These are phyloP conservation scores for Ampelomyces quisqualis DNA, from an alignment of 2,329 filamentous ascomycete genomes.

Conservation along the genomic window DNA sequence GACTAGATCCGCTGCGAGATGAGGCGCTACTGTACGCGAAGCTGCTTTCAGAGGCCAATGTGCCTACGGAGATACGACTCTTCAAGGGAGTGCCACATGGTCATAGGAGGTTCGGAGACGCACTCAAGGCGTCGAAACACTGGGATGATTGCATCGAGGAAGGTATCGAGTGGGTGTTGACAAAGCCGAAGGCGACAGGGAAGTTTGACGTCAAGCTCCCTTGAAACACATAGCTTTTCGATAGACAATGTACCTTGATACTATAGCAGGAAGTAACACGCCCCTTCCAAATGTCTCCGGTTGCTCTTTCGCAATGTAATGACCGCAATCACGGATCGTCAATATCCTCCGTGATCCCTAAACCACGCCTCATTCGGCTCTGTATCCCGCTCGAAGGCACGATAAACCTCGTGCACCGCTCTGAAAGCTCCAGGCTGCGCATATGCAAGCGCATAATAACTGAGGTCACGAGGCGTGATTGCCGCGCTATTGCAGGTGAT, in stretches of 20 bases:
- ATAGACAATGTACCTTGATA: no score
- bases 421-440: constrained; percentile 37
- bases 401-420: constrained; percentile 35
- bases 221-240: no score
- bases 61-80: constrained; percentile 52
- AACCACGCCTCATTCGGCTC: constrained; percentile 30
- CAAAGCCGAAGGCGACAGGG: constrained; percentile 35
- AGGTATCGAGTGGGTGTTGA: constrained; percentile 49
- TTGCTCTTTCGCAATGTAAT: no score
- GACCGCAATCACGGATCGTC: no score
- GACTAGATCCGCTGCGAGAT: constrained; percentile 53
- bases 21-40: constrained; percentile 53
- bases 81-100: constrained; percentile 58
- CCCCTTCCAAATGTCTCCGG: no score
- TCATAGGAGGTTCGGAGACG: constrained; percentile 50
- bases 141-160: constrained; percentile 50
- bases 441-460: constrained; percentile 7
- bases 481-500: constrained; percentile 6
- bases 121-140: constrained; percentile 42
- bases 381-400: constrained; percentile 39
- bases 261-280: no score
- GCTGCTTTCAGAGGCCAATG: constrained; percentile 47
- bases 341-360: no score
- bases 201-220: constrained; percentile 40
- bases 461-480: constrained; percentile 2